Conservation (phyloP, 345 rosid species). For the Heritiera fomes region DNA sequence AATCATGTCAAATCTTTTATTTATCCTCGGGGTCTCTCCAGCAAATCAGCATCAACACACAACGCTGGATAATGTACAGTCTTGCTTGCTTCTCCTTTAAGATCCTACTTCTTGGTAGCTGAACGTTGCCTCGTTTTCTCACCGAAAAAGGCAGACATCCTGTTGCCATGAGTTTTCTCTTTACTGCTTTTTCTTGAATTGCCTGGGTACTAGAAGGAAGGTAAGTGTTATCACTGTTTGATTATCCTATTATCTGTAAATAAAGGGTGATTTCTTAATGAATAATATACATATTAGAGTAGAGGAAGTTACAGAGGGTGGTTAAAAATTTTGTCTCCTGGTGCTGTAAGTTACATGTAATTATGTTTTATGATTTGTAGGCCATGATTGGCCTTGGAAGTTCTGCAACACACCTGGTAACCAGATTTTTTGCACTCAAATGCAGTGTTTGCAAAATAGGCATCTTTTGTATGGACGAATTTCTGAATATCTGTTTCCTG, state of each 20-base stretch:
- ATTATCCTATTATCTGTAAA: slow-evolving; percentile 12
- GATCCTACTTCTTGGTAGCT: slow-evolving; percentile 21
- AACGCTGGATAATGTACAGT: slow-evolving; percentile 38
- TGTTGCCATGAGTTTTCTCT: slow-evolving; percentile 20
- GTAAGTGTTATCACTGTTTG: background rate
- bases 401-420: slow-evolving; percentile 15
- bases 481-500: slow-evolving; percentile 15
- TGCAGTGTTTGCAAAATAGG: slow-evolving; percentile 13
- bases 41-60: slow-evolving; percentile 42
- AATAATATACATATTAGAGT: background rate
- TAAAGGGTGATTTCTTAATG: slow-evolving; percentile 7
- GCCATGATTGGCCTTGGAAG: slow-evolving; percentile 23
- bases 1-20: slow-evolving; percentile 13
- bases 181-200: slow-evolving; percentile 14
- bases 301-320: slow-evolving; percentile 31
- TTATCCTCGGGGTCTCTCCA: slow-evolving; percentile 38
- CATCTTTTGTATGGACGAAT: slow-evolving; percentile 1
- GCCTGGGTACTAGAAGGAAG: background rate
- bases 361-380: slow-evolving; percentile 9
- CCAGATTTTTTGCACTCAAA: slow-evolving; percentile 16
- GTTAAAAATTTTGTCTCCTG: slow-evolving; percentile 30
- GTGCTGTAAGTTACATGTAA: slow-evolving; percentile 19
- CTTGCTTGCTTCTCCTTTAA: slow-evolving; percentile 38
- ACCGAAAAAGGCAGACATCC: slow-evolving; percentile 21
- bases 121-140: slow-evolving; percentile 19